Base-by-base conservation (phyloP, 306 rosid genomes). In the Quercus aquifolioides region DNA sequence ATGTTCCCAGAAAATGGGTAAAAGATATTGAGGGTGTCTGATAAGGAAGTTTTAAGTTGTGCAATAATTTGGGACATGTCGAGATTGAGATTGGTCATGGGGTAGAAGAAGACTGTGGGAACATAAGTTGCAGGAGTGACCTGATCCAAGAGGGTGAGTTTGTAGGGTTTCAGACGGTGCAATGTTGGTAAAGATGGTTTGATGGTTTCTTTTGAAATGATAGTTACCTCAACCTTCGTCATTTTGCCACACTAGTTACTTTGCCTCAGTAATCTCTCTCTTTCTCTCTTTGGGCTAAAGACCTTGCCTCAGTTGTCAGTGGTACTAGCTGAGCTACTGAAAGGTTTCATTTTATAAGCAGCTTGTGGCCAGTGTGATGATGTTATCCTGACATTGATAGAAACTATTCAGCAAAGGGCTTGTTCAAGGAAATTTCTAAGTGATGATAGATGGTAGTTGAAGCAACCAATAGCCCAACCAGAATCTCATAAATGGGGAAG, bases 1-100 rank as follows among this genome's bases (percentile, higher is more conserved):
- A 73, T 46, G 26, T 83, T 80, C 1, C 92, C 92, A 0, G 94
- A 87, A 1, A 88, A 5, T 4, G 90, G 92, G 71, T 88, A 88
- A 84, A 60, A 90, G 52, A 85, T 72, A 23, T 78, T 75, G 30
- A 90, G 84, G 55, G 88, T 77, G 12, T 86, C 89, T 0, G 90
- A 86, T 0, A 90, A 57, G 17, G 90, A 83, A 3, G 13, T 82
- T 73, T 86, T 90, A 38, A 85, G 72, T 4, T 84, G 70, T 17
- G 41, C 4, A 20, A 84, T 31, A 3, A 74, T 11, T 33, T 46
- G 33, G 9, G 81, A 75, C 10, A 26, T 41, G 58, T 21, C 57
- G 72, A 19, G 14, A 55, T 55, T 5, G 31, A 21, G 4, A 46
- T 68, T 9, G 1, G 52, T 46, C 1, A 80, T 83, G 9, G 88